These are phyloP conservation scores for Fusarium keratoplasticum DNA, from an alignment of 2,329 filamentous ascomycete species.

Conservation along the genomic window DNA sequence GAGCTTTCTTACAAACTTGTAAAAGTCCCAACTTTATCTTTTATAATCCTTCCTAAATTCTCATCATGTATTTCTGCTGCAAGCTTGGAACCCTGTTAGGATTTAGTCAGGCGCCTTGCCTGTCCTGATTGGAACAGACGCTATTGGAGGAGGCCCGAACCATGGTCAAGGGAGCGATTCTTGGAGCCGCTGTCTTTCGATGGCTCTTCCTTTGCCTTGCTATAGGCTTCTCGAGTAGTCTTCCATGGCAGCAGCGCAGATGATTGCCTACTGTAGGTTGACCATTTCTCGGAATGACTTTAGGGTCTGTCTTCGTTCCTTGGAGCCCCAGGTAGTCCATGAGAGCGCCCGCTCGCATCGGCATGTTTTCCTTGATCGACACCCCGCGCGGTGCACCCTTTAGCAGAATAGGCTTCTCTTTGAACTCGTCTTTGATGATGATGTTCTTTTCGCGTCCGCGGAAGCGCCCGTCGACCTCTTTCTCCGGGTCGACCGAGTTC, in stretches of 20 bases:
- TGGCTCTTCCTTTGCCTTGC: neutral
- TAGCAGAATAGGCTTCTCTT: neutral
- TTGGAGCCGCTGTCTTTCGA: neutral
- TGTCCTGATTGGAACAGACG: neutral
- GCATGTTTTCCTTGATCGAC: neutral
- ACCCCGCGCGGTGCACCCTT: neutral
- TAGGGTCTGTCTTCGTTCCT: neutral
- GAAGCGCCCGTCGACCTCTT: neutral
- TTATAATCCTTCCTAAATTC: neutral
- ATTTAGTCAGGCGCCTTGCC: neutral
- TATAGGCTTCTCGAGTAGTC: neutral
- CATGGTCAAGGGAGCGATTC: neutral
- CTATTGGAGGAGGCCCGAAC: neutral
- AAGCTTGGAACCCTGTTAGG: neutral
- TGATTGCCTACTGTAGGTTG: neutral
- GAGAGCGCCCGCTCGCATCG: neutral
- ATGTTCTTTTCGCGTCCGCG: neutral
- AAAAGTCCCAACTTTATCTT: neutral
- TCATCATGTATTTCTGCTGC: neutral
- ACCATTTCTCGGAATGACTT: neutral
- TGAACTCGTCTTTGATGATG: neutral
- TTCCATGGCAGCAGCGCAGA: neutral
- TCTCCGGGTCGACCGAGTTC: neutral
- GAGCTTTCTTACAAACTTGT: neutral
- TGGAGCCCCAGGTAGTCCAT: too few species aligned